phyloP scores from a whole-genome alignment of 306 rosid species.

The Quercus glauca region DNA sequence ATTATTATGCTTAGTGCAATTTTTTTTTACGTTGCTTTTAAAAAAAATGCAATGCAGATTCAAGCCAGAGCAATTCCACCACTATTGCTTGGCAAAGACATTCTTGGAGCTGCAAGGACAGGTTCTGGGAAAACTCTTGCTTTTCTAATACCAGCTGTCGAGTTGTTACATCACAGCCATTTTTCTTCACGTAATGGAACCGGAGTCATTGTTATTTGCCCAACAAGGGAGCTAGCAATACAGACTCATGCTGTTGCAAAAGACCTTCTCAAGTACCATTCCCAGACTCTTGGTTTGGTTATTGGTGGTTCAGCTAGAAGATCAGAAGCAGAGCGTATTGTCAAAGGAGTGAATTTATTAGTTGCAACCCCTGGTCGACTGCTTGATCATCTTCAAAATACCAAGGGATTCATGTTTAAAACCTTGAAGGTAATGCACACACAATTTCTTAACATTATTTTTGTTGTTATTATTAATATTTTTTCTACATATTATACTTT shows the following conservation, averaged over 20 bases:
- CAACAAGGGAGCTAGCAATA: slow-evolving; percentile 93
- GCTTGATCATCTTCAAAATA: slow-evolving; percentile 88
- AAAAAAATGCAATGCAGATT: slow-evolving; percentile 49
- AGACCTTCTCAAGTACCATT: slow-evolving; percentile 86
- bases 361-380: slow-evolving; percentile 97
- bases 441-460: background rate
- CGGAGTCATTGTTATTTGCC: slow-evolving; percentile 85
- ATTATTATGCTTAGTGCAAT: no score
- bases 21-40: slow-evolving; percentile 1
- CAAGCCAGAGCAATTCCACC: slow-evolving; percentile 78
- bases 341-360: slow-evolving; percentile 78
- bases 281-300: slow-evolving; percentile 81
- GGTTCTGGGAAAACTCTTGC: slow-evolving; percentile 98
- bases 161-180: slow-evolving; percentile 49
- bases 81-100: slow-evolving; percentile 67
- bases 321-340: slow-evolving; percentile 84
- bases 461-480: background rate
- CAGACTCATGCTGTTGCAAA: slow-evolving; percentile 97
- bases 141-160: slow-evolving; percentile 85
- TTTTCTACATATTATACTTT: background rate
- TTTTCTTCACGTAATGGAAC: slow-evolving; percentile 76
- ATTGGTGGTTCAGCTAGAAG: slow-evolving; percentile 85
- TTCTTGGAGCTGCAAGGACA: slow-evolving; percentile 96
- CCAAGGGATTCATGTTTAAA: slow-evolving; percentile 72
- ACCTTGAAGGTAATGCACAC: slow-evolving; percentile 59